A percentile compares a stretch with the other conserved stretches of the same genome.
Conservation (phyloP, 495 filamentous ascomycete genomes). For the Glarea lozoyensis region DNA sequence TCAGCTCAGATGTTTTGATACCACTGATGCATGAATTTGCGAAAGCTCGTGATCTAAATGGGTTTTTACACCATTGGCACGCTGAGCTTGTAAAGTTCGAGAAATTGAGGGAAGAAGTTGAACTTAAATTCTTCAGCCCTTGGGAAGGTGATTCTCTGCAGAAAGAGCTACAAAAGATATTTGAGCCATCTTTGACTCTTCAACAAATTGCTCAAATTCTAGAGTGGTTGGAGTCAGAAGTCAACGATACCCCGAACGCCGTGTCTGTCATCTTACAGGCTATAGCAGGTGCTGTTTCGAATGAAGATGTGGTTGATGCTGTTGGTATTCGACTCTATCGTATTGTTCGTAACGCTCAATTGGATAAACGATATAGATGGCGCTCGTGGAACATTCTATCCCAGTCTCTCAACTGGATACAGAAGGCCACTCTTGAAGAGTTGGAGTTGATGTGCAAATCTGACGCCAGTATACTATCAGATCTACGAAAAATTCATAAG, state of each 20-base stretch:
- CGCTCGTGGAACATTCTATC: conserved; percentile 20
- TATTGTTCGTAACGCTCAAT: conserved; percentile 8
- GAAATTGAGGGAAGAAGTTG: conserved; percentile 21
- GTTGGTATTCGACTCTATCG: conserved; percentile 28
- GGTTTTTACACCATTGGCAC: conserved; percentile 61
- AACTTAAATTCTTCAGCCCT: conserved; percentile 24
- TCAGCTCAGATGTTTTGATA: conserved; percentile 34
- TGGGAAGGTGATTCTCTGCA: conserved; percentile 60
- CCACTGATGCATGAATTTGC: conserved; percentile 55
- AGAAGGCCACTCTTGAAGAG: too few relatives aligned
- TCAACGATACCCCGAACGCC: conserved; percentile 8
- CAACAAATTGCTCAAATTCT: conserved; percentile 39
- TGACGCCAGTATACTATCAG: too few relatives aligned
- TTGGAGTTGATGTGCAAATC: too few relatives aligned
- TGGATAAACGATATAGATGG: conserved; percentile 15
- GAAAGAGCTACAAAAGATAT: conserved; percentile 27
- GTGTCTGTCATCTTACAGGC: conserved; percentile 36
- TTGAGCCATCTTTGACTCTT: conserved; percentile 35
- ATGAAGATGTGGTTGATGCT: conserved; percentile 32
- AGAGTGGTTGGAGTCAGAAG: conserved; percentile 28
- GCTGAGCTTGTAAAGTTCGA: conserved; percentile 45
- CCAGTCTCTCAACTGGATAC: conserved; percentile 6
- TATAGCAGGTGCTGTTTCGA: conserved; percentile 33
- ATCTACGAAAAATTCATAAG: too few relatives aligned
- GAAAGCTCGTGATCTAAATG: conserved; percentile 52